Evolutionary conservation across 1,284 basidiomycete genomes (phyloP).

Genomic region (Hymenochaete sp.): DNA sequence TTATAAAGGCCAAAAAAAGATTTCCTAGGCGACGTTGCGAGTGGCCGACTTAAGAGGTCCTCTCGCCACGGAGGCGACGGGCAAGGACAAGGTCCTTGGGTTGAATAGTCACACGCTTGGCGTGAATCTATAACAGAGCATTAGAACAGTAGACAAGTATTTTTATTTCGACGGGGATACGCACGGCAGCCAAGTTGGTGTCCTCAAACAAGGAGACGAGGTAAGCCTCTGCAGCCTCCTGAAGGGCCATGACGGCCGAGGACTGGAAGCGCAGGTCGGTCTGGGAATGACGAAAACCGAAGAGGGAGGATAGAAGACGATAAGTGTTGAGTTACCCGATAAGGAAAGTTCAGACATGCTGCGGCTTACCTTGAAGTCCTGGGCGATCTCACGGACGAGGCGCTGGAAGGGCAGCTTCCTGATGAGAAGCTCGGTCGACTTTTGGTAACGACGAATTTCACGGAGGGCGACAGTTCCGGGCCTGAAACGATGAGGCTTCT

Average conservation of each 20-base stretch:
- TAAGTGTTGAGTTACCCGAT: constrained; percentile 3
- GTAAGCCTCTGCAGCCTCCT: constrained; percentile 96
- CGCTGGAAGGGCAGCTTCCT: constrained; percentile 95
- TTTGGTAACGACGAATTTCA: constrained; percentile 97
- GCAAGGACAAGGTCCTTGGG: constrained; percentile 85
- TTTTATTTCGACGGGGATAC: too few species aligned
- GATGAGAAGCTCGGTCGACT: constrained; percentile 92
- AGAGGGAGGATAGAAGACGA: constrained; percentile 16
- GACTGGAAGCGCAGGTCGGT: constrained; percentile 96
- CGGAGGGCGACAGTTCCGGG: constrained; percentile 97
- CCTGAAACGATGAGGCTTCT: constrained; percentile 96
- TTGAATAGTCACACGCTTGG: constrained; percentile 87
- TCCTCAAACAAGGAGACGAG: constrained; percentile 93
- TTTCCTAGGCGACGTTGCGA: too few species aligned
- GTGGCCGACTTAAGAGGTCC: constrained; percentile 53
- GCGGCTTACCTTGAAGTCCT: constrained; percentile 81
- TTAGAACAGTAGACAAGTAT: too few species aligned
- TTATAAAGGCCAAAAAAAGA: too few species aligned
- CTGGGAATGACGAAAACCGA: constrained; percentile 33
- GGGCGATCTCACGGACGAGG: constrained; percentile 92
- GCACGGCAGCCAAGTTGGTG: constrained; percentile 86
- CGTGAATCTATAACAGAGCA: too few species aligned
- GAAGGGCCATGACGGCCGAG: constrained; percentile 90
- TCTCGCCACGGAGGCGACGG: constrained; percentile 82
- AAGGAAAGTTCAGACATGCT: constrained; percentile 22